Percentiles rank a stretch among this genome's conserved stretches.
Evolutionary conservation across 2,329 filamentous ascomycete genomes (phyloP).

Genomic region (Graphilbum ipis-grandicollis): DNA sequence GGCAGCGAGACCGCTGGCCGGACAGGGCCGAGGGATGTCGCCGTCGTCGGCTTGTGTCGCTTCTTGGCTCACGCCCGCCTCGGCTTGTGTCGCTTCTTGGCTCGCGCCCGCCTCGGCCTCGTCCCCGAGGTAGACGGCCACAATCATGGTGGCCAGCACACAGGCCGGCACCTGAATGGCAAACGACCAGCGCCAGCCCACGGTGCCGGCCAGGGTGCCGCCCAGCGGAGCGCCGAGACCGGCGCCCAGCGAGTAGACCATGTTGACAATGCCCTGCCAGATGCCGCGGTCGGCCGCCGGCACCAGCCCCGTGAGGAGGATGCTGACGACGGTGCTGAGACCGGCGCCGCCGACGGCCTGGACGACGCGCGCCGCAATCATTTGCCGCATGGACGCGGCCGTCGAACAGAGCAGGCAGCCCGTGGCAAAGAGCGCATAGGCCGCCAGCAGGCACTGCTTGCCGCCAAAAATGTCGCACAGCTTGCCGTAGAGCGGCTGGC

Average conservation of each 20-base stretch:
- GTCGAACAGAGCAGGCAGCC: slow-evolving; percentile 31
- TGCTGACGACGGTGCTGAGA: slow-evolving; percentile 53
- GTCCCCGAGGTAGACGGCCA: not conserved
- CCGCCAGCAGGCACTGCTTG: slow-evolving; percentile 47
- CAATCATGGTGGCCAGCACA: not conserved
- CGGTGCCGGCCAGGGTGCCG: slow-evolving; percentile 19
- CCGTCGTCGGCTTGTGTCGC: too few species aligned
- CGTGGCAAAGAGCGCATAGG: slow-evolving; percentile 17
- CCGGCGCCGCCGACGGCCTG: slow-evolving; percentile 48
- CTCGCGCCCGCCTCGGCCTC: too few species aligned
- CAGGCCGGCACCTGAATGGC: slow-evolving; percentile 3
- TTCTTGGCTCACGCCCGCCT: too few species aligned
- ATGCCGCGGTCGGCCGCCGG: slow-evolving; percentile 50
- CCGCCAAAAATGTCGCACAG: slow-evolving; percentile 42
- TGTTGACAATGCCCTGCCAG: slow-evolving; percentile 58
- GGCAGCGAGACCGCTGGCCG: not conserved
- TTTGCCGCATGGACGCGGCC: slow-evolving; percentile 30
- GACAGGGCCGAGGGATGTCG: too few species aligned
- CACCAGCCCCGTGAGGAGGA: slow-evolving; percentile 54
- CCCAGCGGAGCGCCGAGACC: slow-evolving; percentile 52
- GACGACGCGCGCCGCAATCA: slow-evolving; percentile 23
- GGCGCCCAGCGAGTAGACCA: slow-evolving; percentile 51
- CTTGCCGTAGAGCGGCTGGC: slow-evolving; percentile 47
- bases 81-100: too few species aligned
- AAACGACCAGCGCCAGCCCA: not conserved